Percentiles rank a stretch among this genome's conserved stretches.
Evolutionary conservation across 768 basidiomycete species (phyloP).

Genomic region (Russula foetens): DNA sequence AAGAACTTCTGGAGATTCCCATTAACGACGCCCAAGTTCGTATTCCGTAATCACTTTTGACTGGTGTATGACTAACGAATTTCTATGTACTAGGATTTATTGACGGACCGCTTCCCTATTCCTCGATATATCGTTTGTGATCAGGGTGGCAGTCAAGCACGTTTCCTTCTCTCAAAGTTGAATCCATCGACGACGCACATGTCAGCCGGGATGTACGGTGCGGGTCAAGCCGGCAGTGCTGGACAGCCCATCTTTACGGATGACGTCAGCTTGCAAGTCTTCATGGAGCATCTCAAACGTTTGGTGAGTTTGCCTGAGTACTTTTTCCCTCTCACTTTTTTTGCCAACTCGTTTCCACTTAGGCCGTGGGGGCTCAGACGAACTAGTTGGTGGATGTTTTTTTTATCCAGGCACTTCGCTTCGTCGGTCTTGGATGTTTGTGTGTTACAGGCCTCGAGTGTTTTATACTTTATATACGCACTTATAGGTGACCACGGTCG

Average conservation of each 20-base stretch:
- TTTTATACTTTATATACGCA: slow-evolving; percentile 16
- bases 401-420: not conserved
- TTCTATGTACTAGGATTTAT: slow-evolving; percentile 61
- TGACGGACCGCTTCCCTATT: slow-evolving; percentile 93
- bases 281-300: slow-evolving; percentile 96
- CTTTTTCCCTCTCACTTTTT: not conserved
- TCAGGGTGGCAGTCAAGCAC: slow-evolving; percentile 94
- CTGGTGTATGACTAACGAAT: not conserved
- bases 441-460: slow-evolving; percentile 3
- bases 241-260: slow-evolving; percentile 98
- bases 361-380: slow-evolving; percentile 22
- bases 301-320: slow-evolving; percentile 43
- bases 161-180: slow-evolving; percentile 93
- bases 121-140: slow-evolving; percentile 98
- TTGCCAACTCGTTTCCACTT: not conserved
- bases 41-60: slow-evolving; percentile 12
- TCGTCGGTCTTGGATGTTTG: not conserved
- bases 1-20: slow-evolving; percentile 82
- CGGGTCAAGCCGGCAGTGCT: slow-evolving; percentile 49
- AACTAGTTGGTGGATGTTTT: slow-evolving; percentile 11
- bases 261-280: slow-evolving; percentile 94
- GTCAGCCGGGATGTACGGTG: slow-evolving; percentile 87
- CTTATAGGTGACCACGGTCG: slow-evolving; percentile 5
- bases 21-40: slow-evolving; percentile 80
- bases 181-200: slow-evolving; percentile 99